Base-by-base conservation (phyloP, 1,284 basidiomycete species). In the Ceratobasidium sp. region DNA sequence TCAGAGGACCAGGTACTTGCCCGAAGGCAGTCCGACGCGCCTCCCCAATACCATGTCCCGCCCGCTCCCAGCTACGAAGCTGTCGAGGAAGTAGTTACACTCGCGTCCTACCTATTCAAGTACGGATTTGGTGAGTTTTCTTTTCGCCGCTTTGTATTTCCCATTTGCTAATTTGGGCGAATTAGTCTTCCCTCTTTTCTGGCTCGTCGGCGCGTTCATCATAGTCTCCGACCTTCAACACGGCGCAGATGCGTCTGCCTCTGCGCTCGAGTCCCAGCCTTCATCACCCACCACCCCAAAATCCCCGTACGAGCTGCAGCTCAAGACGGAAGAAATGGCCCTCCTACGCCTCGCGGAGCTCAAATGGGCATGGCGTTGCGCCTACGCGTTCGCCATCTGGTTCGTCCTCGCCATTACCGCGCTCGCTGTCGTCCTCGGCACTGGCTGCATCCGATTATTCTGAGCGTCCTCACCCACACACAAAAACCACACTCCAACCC, bases 341-440 rank as follows among this genome's bases (percentile, higher is more conserved):
- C 63, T 76, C 14, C 55, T 76, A 41, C 52, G 71, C 21, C 47
- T 59, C 18, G 57, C 75, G 18, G 75, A 76, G 59, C 75, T 76
- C n/a, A 76, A 73, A 63, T 76, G 75, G 75, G 75, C 75, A 18
- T 71, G 73, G 66, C 73, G 75, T 28, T 76, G 73, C 50, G 62
- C 73, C 4, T 67, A 55, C 28, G 75, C 75, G 26, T 44, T 70
- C 44, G 58, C 52, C 41, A 69, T 69, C 43, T 69, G 66, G 66
- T 58, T 69, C 43, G 28, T 32, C 16, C 41, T 69, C 32, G 41
- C 62, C 8, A 46, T 75, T 18, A 54, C 43, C 13, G 21, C 44
- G 21, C 57, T 67, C 16, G 50, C 55, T 8, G 66, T 73, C 11
- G 58, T 64, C 41, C 54, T 75, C 28, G 54, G 52, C 50, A 61